phyloP scores from a whole-genome alignment of 768 basidiomycete genomes.

The Tulasnella sp. region DNA sequence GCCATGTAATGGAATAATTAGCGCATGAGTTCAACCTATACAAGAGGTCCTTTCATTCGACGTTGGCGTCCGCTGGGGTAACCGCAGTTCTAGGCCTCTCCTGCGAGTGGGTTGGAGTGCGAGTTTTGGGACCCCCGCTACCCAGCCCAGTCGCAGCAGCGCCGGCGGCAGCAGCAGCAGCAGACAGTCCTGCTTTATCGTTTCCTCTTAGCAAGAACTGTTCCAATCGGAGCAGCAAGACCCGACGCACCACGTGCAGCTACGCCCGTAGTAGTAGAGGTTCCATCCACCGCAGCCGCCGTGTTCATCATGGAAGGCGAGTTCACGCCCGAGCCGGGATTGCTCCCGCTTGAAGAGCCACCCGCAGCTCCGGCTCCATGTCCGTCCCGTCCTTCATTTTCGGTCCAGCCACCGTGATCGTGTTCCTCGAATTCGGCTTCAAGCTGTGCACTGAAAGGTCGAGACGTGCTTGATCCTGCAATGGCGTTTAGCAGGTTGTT shows the following conservation, averaged over 20 bases:
- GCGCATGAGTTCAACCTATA: background rate
- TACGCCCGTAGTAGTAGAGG: background rate
- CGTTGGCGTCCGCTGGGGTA: background rate
- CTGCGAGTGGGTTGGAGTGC: background rate
- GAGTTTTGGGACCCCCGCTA: background rate
- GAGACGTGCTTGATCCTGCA: background rate
- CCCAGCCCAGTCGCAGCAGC: background rate
- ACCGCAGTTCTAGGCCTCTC: background rate
- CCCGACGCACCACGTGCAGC: conserved; percentile 19
- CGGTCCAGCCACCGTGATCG: conserved; percentile 11
- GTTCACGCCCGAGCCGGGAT: background rate
- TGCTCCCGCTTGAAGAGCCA: conserved; percentile 8
- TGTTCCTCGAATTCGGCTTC: conserved; percentile 2
- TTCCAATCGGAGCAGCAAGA: conserved; percentile 12
- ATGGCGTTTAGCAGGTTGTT: background rate
- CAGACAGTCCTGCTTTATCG: background rate
- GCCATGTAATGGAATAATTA: background rate
- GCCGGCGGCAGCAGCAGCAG: background rate
- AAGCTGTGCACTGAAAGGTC: background rate
- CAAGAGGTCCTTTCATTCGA: background rate
- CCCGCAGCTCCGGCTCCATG: conserved; percentile 2
- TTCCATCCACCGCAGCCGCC: background rate
- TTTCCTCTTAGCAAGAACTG: conserved; percentile 19
- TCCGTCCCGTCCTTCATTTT: background rate
- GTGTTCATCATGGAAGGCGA: conserved; percentile 5